Evolutionary conservation across 345 rosid genomes (phyloP), one percentile per base, ranked within the genome.

Genomic region (Melastoma malabathricum): DNA sequence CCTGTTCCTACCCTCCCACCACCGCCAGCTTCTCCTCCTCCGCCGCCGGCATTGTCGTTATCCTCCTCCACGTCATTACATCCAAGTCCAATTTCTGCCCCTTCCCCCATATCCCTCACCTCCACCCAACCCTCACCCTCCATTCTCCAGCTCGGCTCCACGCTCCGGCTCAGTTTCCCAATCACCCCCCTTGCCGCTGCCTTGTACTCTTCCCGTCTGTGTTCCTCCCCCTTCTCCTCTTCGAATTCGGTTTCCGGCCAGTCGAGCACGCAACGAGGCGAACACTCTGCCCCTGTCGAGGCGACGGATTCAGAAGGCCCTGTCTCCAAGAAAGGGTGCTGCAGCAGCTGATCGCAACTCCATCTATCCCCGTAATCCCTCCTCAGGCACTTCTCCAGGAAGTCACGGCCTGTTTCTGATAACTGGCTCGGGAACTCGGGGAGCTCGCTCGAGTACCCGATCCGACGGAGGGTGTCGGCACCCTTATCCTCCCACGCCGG

Each of bases 401-500:
- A 86, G 67, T 83, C 95, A 3, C 67, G 75, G 13, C 92, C 80
- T 34, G 63, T 61, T 31, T 61, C 68, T 14, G 92, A 80, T 34
- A 76, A 43, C 43, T 55, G 66, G 48, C 60, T 47, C 47, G 88
- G 88, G 39, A 74, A 38, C 46, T 51, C 55, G 0, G 92, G 95
- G 18, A 62, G 12, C 51, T 82, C 80, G 45, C 61, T 46, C 0
- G 95, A 76, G 55, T 59, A 71, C 20, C 77, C 95, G 46, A 83
- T 80, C 48, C 68, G 80, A 55, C 47, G 60, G 58, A 86, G 69
- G 23, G 86, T 63, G 44, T 68, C 70, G 50, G 68, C 61, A 1
- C 92, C 90, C 12, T 41, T 56, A 52, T 78, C 88, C 55, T 75
- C 83, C 95, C 95, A 86, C 0, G 81, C 83, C 0, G 86, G 80